A percentile compares a stretch with the other conserved stretches of the same genome.
Conservation (phyloP, 805 yeast genomes). For the Clavispora vitiphila region DNA sequence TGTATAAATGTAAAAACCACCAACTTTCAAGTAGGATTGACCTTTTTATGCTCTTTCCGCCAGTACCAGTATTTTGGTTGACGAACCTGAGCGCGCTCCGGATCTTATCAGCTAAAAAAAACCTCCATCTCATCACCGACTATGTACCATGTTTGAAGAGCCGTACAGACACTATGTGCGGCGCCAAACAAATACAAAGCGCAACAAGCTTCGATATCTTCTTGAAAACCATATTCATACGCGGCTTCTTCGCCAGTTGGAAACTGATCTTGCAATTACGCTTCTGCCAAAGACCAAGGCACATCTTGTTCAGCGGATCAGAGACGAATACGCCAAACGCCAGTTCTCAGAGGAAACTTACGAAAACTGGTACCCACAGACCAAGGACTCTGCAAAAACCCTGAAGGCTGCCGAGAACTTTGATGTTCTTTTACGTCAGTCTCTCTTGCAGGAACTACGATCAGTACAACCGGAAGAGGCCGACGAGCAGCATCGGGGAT, state of each 20-base stretch:
- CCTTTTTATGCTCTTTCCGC: too few relatives aligned
- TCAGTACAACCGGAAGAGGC: background rate
- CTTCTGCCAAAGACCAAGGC: constrained; percentile 9
- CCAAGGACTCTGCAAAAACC: background rate
- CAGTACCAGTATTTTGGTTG: too few relatives aligned
- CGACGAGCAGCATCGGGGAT: background rate
- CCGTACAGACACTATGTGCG: constrained; percentile 1
- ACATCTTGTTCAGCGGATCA: constrained; percentile 14
- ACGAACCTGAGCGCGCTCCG: background rate
- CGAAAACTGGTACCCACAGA: constrained; percentile 12
- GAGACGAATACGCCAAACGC: constrained; percentile 7
- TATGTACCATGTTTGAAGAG: constrained; percentile 12
- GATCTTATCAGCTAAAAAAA: constrained; percentile 1
- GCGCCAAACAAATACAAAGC: constrained; percentile 3
- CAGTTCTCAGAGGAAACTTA: constrained; percentile 11
- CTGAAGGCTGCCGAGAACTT: background rate
- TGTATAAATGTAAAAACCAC: too few relatives aligned
- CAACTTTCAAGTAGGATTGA: too few relatives aligned
- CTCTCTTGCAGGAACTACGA: background rate
- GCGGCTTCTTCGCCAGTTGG: constrained; percentile 4
- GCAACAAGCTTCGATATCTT: constrained; percentile 6
- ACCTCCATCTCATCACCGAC: background rate
- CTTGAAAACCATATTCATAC: constrained; percentile 3
- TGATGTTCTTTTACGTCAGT: constrained; percentile 1
- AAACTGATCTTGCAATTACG: constrained; percentile 6